phyloP scores from a whole-genome alignment of 2,329 filamentous ascomycete species.

The Xylaria digitata region DNA sequence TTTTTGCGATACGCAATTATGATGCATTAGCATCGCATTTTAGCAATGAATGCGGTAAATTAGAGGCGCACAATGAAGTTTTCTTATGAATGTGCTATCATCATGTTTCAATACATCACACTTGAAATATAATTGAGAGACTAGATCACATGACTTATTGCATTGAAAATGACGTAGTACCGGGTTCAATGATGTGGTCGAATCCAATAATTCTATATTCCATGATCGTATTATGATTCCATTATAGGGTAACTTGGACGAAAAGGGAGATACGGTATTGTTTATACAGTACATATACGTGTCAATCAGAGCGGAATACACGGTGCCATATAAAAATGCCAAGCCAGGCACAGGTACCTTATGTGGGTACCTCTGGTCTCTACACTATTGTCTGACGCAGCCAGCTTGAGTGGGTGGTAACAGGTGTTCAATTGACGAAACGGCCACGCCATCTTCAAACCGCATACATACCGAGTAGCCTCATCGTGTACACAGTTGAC shows the following conservation, averaged over 20 bases:
- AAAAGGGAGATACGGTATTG: background rate
- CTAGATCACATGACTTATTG: too few species aligned
- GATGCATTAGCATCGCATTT: too few species aligned
- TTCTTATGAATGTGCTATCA: too few species aligned
- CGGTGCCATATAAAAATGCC: background rate
- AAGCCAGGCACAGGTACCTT: conserved; percentile 13
- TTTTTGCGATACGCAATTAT: too few species aligned
- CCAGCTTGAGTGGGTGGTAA: conserved; percentile 29
- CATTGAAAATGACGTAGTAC: too few species aligned
- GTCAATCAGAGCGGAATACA: background rate
- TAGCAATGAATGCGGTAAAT: too few species aligned
- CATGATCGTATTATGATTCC: too few species aligned
- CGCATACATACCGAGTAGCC: conserved; percentile 5
- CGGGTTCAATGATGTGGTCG: too few species aligned
- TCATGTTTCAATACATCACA: too few species aligned
- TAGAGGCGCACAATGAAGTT: too few species aligned
- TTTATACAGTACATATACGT: background rate
- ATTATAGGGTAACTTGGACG: conserved; percentile 4
- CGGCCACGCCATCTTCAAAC: conserved; percentile 25
- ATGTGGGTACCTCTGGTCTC: conserved; percentile 28
- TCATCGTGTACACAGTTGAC: conserved; percentile 22
- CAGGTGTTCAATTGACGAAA: conserved; percentile 40
- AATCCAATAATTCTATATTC: too few species aligned
- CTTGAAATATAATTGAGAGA: too few species aligned
- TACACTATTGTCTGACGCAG: conserved; percentile 10